phyloP scores from a whole-genome alignment of 768 basidiomycete genomes.

The Russula griseocarnosa region DNA sequence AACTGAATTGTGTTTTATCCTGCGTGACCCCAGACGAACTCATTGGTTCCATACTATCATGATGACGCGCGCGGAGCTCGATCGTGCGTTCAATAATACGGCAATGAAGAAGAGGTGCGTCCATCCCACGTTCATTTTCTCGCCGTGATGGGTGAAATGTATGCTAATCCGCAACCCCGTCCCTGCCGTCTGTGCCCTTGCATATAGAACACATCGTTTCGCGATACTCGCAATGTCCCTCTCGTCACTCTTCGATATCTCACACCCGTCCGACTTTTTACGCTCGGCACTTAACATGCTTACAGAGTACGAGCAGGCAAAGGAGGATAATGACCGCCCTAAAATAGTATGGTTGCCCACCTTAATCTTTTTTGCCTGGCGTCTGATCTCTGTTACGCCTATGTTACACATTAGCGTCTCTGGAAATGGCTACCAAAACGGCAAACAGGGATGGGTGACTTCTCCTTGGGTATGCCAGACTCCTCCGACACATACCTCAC shows the following conservation, averaged over 20 bases:
- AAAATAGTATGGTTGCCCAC: slow-evolving; percentile 53
- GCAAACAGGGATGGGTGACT: slow-evolving; percentile 53
- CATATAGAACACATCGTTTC: slow-evolving; percentile 74
- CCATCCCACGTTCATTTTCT: background rate
- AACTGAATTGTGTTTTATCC: background rate
- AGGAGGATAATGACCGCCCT: slow-evolving; percentile 67
- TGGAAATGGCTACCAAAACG: slow-evolving; percentile 55
- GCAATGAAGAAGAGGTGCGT: slow-evolving; percentile 76
- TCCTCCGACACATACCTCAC: slow-evolving; percentile 67
- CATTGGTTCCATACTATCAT: slow-evolving; percentile 90
- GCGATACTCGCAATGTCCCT: slow-evolving; percentile 85
- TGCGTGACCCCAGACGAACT: slow-evolving; percentile 48
- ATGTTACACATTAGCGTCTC: slow-evolving; percentile 42
- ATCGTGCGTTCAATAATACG: slow-evolving; percentile 65
- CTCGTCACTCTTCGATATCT: slow-evolving; percentile 74
- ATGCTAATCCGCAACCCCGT: background rate
- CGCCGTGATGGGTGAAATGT: too few relatives aligned
- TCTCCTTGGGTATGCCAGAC: slow-evolving; percentile 57
- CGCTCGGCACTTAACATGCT: slow-evolving; percentile 67
- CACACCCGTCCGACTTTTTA: slow-evolving; percentile 75
- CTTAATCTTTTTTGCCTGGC: slow-evolving; percentile 13
- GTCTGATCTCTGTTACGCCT: background rate
- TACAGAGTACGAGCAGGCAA: slow-evolving; percentile 73
- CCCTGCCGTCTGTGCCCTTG: background rate
- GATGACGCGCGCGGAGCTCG: slow-evolving; percentile 68